Evolutionary conservation across 148 eudicot species (phyloP), one percentile per base, ranked within the genome.

Genomic region (Chenopodium formosanum): DNA sequence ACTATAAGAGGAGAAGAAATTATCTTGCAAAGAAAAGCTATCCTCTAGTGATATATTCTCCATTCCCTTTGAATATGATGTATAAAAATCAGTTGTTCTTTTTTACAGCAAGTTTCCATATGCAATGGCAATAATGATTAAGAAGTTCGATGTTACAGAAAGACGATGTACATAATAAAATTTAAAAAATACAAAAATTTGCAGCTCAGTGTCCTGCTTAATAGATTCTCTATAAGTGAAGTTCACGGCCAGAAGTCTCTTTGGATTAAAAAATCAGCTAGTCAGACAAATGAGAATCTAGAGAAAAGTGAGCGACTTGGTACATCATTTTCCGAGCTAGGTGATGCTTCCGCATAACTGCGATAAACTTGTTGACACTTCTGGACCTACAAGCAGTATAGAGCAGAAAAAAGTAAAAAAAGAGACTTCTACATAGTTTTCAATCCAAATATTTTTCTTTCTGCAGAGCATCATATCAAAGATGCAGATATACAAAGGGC

Each of bases 291-390:
- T 53, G 99, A 78, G 83, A 97, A 94, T 84, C 97, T 87, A 5
- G 99, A 90, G 86, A 97, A 91, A 68, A 96, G 92, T 17, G 99
- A 96, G 65, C 74, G 85, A 64, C 87, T 86, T 70, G 99, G 83
- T 31, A 87, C 90, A 56, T 93, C 97, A 68, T 82, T 89, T 81
- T 89, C 87, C 9, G 97, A 85, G 89, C 87, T 85, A 47, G 94
- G 87, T 56, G 89, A 88, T 79, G 82, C 93, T 29, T 90, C 94
- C 2, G 82, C 73, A 25, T 88, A 80, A 73, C 84, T 82, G 23
- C 88, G 91, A 83, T 91, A 92, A 13, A 94, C 93, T 86, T 89
- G 95, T 79, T 97, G 99, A 87, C 99, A 97, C 88, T 97, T 97
- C 53, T 89, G 95, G 74, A 91, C 72, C 99, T 97, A 88, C 82